Base-by-base conservation (phyloP, 495 filamentous ascomycete species). In the Neurospora tetraspora region DNA sequence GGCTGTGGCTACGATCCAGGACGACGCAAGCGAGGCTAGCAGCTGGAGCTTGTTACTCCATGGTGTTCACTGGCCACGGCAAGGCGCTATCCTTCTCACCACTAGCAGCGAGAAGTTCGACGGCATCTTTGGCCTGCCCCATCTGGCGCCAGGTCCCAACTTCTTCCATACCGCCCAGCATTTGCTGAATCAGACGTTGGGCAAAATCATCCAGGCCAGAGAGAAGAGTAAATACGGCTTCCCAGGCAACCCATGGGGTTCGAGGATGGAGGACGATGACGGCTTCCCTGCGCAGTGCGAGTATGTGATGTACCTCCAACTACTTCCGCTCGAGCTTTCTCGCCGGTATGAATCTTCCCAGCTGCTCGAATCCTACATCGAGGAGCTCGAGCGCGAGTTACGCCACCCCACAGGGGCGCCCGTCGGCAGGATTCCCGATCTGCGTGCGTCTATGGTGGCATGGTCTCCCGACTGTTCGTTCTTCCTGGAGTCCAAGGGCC, bases 391-490 rank as follows among this genome's bases (percentile, higher is more conserved):
- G 80, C 82, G 89, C 53, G 96, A 99, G 78, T 86, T 98, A 5
- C 90, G 94, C 45, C 92, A 88, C 76, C 95, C 95, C 5, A 92
- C 90, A 70, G 96, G 96, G 2, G 91, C 90, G n/a, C 89, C 91
- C 5, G 85, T 91, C 65, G 89, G 89, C 16, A 76, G 80, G 10
- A 85, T 89, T 36, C 93, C 96, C 18, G 83, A 85, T 6, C 87
- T 98, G 39, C 85, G 87, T 70, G 93, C 97, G 88, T 96, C 93
- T 11, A 90, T 93, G 68, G 86, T 96, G 1, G 86, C 96, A 18
- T 99, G 94, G 81, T 98, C 95, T 23, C 96, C 96, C 20, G 95
- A 97, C 78, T 99, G 96, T 79, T 93, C 91, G 10, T 95, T 93
- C 76, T 89, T 96, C 40, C 87, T 99, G n/a, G 91, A 96, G 77